A percentile compares a stretch with the other conserved stretches of the same genome.
phyloP scores from a whole-genome alignment of 345 rosid genomes.

The rapeseed (Brassica napus) region DNA sequence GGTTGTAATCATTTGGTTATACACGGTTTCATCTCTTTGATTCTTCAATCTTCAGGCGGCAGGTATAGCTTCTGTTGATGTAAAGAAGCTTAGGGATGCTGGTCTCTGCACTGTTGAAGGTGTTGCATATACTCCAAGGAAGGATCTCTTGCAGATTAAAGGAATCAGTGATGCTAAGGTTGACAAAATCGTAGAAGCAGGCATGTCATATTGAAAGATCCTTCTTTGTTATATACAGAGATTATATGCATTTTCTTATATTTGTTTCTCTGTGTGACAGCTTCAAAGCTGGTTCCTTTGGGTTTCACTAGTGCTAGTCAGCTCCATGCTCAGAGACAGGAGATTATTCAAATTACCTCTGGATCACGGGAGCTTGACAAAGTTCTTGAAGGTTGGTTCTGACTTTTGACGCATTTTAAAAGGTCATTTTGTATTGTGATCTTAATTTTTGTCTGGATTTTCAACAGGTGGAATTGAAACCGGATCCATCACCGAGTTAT shows the following conservation, averaged over 20 bases:
- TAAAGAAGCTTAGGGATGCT: slow-evolving; percentile 92
- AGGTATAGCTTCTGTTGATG: slow-evolving; percentile 82
- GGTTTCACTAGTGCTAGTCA: slow-evolving; percentile 95
- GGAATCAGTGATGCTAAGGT: slow-evolving; percentile 98
- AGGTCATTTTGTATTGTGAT: no score
- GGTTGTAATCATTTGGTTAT: not conserved
- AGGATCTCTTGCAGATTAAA: slow-evolving; percentile 94
- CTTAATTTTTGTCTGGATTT: no score
- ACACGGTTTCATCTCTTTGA: not conserved
- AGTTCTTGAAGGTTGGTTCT: slow-evolving; percentile 92
- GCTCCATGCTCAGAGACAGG: slow-evolving; percentile 90
- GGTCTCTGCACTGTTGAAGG: slow-evolving; percentile 95
- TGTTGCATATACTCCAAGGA: slow-evolving; percentile 85
- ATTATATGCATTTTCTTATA: not conserved
- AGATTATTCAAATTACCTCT: slow-evolving; percentile 93
- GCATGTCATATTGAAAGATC: slow-evolving; percentile 35
- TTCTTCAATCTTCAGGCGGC: slow-evolving; percentile 54
- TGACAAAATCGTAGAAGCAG: slow-evolving; percentile 95
- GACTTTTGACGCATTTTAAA: no score
- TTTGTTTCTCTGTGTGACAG: slow-evolving; percentile 43
- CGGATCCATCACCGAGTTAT: no score
- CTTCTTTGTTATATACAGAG: not conserved
- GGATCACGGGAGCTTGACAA: slow-evolving; percentile 97
- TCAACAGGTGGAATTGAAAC: no score
- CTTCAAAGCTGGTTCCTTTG: slow-evolving; percentile 88